Evolutionary conservation across 2,329 filamentous ascomycete genomes (phyloP), one percentile per base, ranked within the genome.

Genomic region (Epicoccum sorghinum): DNA sequence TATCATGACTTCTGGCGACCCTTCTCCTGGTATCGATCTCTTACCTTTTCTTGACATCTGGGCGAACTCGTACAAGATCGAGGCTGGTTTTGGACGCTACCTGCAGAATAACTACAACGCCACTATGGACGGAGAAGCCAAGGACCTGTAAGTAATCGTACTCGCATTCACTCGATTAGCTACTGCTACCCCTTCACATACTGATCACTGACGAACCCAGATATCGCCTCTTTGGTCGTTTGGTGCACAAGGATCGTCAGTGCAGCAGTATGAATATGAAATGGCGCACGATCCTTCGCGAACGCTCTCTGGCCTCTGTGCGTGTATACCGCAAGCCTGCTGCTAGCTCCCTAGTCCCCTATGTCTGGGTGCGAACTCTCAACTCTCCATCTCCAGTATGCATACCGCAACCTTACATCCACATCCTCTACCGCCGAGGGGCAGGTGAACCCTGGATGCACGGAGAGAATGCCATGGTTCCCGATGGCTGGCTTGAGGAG

Each of bases 1-100:
- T 38, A 22, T 61, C 23, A 58, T 44, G 6, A 32, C 48, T 1
- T 5, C 45, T 0, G 66, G 70, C 52, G 55, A 50, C 22, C 27
- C 30, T 1, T 9, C 13, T 3, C 33, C 50, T 0, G 68, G 67
- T 1, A 52, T 70, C 10, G 64, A 72, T 18, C 39, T 68, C 3
- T 53, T 56, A 12, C 63, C 64, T 2, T 45, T 71, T 7, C 57
- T 72, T 8, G 56, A 67, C 7, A 37, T 67, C 2, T 72, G 68
- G 68, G 68, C 68, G 4, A 71, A 72, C 42, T 62, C 57, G 10
- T 49, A 57, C 38, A 64, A 62, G 41, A 62, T 72, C 18, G 60
- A 69, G 42, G 65, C 66, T 8, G 68, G 65, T 3, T 71, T 72
- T 33, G 68, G 69, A 7, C 60, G 68, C 5, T 72, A 71, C 27